These are phyloP conservation scores for Polygonum aviculare DNA, from an alignment of 148 eudicot species.

Conservation along the genomic window DNA sequence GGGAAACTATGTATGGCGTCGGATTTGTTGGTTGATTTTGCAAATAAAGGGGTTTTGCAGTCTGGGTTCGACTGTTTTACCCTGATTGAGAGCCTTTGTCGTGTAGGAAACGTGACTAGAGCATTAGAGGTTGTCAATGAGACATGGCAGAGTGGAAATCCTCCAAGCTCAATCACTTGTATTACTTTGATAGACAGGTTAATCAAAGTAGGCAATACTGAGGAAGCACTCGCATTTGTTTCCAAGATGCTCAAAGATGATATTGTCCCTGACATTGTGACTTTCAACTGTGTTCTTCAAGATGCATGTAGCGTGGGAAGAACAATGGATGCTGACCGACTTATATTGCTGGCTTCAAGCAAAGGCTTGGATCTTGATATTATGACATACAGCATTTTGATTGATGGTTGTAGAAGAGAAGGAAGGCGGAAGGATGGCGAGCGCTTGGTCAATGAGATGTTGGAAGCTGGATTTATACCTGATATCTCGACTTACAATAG, in stretches of 20 bases:
- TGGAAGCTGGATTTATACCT: conserved; percentile 67
- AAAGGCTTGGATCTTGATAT: conserved; percentile 64
- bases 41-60: conserved; percentile 53
- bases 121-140: conserved; percentile 56
- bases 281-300: conserved; percentile 66
- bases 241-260: conserved; percentile 55
- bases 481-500: conserved; percentile 71
- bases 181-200: conserved; percentile 74
- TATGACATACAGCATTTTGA: conserved; percentile 58
- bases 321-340: conserved; percentile 52
- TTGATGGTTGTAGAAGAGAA: conserved; percentile 62
- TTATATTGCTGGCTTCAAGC: conserved; percentile 64
- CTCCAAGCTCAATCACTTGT: conserved; percentile 66
- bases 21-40: conserved; percentile 67
- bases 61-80: conserved; percentile 44
- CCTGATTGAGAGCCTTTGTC: conserved; percentile 52
- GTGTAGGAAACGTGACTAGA: conserved; percentile 33
- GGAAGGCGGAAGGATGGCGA: conserved; percentile 63
- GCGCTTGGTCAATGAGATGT: conserved; percentile 74
- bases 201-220: conserved; percentile 30
- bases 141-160: conserved; percentile 58
- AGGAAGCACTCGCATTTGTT: conserved; percentile 42
- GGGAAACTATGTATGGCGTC: conserved; percentile 44
- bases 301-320: conserved; percentile 52
- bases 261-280: conserved; percentile 65